Base-by-base conservation (phyloP, 2,329 filamentous ascomycete genomes). In the Elsinoe perseae region DNA sequence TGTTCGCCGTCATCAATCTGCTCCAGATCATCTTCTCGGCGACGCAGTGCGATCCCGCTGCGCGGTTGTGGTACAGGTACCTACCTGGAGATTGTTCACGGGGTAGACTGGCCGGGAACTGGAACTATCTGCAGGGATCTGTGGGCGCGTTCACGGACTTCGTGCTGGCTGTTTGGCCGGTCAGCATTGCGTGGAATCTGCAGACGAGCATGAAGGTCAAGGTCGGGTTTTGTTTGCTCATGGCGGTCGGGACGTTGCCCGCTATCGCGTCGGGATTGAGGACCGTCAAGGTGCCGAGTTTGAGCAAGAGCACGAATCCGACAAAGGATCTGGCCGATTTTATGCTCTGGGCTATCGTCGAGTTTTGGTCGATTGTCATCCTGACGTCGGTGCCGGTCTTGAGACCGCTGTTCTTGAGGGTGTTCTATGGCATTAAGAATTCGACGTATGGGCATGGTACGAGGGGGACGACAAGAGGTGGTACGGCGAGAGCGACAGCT, bases 1-100 rank as follows among this genome's bases (percentile, higher is more conserved):
- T 44, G 16, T 60, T 60, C 40, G 56, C 56, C 4, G 28, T 54
- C 30, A 40, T 56, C 46, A 58, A 60, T 21, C 52, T 60, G 32
- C 21, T 58, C n/a, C 58, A 60, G 25, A 46, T 56, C 34, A 10
- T 48, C 40, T 34, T 56, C 25, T 46, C 40, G 9, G 25, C 38
- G 5, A 28, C 28, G 18, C 53, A 56, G 25, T 56, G 53, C 40
- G 12, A 12, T 14, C 53, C 53, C 2, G 27, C 40, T 28, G 23
- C 16, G 40, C 14, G 40, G 7, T 42, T 56, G 10, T 56, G 53
- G 53, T 36, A 56, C 27, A 9, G 53, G 25, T 42, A 32, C 27
- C 20, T 48, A 7, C 20, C 10, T 16, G 53, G 53, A 8, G 7
- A 3, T 5, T 56, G 53, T 28, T 20, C 38, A n/a, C 21, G 53